Evolutionary conservation across 1,284 basidiomycete species (phyloP).

Genomic region (Melampsora larici-populina): DNA sequence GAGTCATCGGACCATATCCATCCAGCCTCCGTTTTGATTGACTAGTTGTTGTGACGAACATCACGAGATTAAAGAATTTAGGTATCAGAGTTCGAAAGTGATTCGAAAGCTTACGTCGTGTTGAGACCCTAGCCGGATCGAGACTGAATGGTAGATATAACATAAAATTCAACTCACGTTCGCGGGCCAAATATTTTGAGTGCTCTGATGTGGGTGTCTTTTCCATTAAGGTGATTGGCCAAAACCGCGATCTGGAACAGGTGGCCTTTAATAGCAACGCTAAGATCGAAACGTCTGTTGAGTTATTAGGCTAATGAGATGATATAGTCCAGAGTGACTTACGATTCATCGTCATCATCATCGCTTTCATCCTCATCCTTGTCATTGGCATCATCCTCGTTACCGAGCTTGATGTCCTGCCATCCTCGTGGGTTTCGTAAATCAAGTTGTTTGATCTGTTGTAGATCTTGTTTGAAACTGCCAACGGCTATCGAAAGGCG

Average conservation of each 20-base stretch:
- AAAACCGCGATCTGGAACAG: conserved; percentile 85
- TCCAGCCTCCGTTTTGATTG: conserved; percentile 32
- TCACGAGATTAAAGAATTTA: background rate
- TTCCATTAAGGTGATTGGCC: conserved; percentile 95
- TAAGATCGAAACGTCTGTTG: conserved; percentile 52
- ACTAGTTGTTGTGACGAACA: background rate
- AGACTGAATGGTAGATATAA: background rate
- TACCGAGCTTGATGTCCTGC: conserved; percentile 30
- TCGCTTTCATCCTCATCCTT: conserved; percentile 18
- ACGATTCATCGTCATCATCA: conserved; percentile 37
- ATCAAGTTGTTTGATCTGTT: conserved; percentile 62
- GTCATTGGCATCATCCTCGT: conserved; percentile 25
- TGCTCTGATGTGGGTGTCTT: conserved; percentile 95
- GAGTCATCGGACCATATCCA: conserved; percentile 28
- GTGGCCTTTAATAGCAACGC: conserved; percentile 81
- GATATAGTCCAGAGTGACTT: background rate
- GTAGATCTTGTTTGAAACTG: conserved; percentile 83
- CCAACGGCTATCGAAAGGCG: conserved; percentile 85
- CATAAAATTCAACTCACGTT: conserved; percentile 18
- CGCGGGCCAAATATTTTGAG: conserved; percentile 75
- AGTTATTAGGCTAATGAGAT: background rate
- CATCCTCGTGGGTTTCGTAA: conserved; percentile 43
- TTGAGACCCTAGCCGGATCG: background rate
- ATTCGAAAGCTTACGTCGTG: background rate
- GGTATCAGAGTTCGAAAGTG: background rate